These are phyloP conservation scores for Hyphopichia wangnamkhiaoensis DNA, from an alignment of 1,139 yeast species.

Conservation along the genomic window DNA sequence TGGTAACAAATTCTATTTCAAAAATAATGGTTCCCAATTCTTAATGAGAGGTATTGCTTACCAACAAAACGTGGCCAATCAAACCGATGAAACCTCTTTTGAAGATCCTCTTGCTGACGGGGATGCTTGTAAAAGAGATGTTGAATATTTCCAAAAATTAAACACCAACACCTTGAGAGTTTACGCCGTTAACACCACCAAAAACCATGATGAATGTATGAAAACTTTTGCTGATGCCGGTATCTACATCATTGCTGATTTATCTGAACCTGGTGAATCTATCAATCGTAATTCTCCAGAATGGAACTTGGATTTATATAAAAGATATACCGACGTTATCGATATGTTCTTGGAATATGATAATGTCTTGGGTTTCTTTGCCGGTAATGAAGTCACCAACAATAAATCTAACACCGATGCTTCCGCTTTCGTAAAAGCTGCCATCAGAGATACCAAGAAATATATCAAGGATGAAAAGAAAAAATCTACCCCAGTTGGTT, in stretches of 20 bases:
- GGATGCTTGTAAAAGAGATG: constrained; percentile 76
- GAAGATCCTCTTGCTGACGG: constrained; percentile 74
- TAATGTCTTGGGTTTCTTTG: constrained; percentile 84
- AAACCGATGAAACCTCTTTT: constrained; percentile 52
- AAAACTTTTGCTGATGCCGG: constrained; percentile 67
- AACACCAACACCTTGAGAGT: constrained; percentile 71
- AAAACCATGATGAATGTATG: constrained; percentile 73
- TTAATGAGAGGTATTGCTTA: constrained; percentile 49
- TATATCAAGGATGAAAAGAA: constrained; percentile 67
- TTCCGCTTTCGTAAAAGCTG: constrained; percentile 88
- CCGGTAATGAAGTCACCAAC: constrained; percentile 90
- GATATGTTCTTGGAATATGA: constrained; percentile 71
- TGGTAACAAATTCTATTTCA: constrained; percentile 47
- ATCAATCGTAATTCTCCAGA: constrained; percentile 62
- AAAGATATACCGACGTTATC: constrained; percentile 72
- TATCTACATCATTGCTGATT: constrained; percentile 76
- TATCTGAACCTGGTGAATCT: constrained; percentile 65
- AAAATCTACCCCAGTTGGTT: constrained; percentile 82
- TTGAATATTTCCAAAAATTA: constrained; percentile 63
- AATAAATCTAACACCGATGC: constrained; percentile 70
- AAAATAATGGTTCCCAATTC: constrained; percentile 48
- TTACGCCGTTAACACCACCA: constrained; percentile 65
- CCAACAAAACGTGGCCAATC: constrained; percentile 42
- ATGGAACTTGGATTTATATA: constrained; percentile 65
- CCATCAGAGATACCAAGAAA: constrained; percentile 78